These are phyloP conservation scores for Yamadazyma sp. DNA, from an alignment of 1,139 yeast species.

Conservation along the genomic window DNA sequence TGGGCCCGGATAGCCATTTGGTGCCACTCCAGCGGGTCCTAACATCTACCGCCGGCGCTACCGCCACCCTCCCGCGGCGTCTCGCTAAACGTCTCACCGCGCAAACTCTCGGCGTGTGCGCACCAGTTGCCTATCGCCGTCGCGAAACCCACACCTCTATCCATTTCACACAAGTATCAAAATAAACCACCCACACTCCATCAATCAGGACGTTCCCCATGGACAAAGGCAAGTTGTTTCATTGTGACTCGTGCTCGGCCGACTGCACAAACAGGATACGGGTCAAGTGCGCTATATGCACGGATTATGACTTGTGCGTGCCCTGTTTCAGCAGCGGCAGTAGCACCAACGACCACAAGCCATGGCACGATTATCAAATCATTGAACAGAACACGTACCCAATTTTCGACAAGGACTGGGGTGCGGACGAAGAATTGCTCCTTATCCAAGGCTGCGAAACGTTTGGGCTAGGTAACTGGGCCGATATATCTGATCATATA, in stretches of 20 bases:
- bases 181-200: not conserved
- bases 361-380: slow-evolving; percentile 89
- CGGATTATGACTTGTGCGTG: slow-evolving; percentile 93
- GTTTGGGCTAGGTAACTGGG: slow-evolving; percentile 95
- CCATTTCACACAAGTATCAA: not conserved
- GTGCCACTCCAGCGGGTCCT: no score
- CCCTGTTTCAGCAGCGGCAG: slow-evolving; percentile 92
- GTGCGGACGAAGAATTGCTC: slow-evolving; percentile 93
- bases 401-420: slow-evolving; percentile 89
- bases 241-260: slow-evolving; percentile 92
- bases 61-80: not conserved
- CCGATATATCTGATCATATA: slow-evolving; percentile 90
- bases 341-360: slow-evolving; percentile 81
- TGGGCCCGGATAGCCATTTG: no score
- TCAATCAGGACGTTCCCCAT: slow-evolving; percentile 4
- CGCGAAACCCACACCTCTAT: not conserved
- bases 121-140: no score
- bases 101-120: not conserved
- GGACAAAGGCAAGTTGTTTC: slow-evolving; percentile 55
- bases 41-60: no score
- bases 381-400: slow-evolving; percentile 96
- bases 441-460: slow-evolving; percentile 91
- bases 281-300: slow-evolving; percentile 86
- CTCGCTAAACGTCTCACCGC: not conserved
- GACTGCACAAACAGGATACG: slow-evolving; percentile 93